Evolutionary conservation across 2,329 filamentous ascomycete genomes (phyloP).

Genomic region (Clonostachys solani): DNA sequence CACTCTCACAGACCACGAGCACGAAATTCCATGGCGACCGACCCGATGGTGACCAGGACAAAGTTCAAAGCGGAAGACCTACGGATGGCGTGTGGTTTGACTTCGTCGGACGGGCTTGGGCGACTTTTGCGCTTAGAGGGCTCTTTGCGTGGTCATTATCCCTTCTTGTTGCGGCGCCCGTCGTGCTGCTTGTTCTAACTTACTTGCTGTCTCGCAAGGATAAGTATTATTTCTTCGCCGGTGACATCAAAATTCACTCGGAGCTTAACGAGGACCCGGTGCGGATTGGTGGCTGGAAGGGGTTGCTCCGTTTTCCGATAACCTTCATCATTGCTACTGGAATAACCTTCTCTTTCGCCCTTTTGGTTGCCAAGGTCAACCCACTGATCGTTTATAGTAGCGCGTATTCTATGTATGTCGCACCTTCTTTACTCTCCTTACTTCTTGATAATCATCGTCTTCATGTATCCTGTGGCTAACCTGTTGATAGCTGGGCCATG

Average conservation of each 20-base stretch:
- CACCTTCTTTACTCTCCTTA: too few species aligned
- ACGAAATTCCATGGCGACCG: slow-evolving; percentile 59
- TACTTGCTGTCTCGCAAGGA: slow-evolving; percentile 66
- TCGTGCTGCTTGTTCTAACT: slow-evolving; percentile 66
- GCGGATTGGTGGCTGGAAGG: slow-evolving; percentile 69
- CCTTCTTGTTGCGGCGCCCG: slow-evolving; percentile 73
- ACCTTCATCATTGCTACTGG: slow-evolving; percentile 64
- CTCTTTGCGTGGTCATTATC: slow-evolving; percentile 87
- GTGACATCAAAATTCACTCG: slow-evolving; percentile 46
- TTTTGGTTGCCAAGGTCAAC: slow-evolving; percentile 77
- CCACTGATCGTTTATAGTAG: slow-evolving; percentile 90
- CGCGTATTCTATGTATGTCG: slow-evolving; percentile 65
- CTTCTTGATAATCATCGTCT: neutral
- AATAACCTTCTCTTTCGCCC: slow-evolving; percentile 68
- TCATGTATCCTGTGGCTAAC: neutral
- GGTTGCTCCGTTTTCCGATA: slow-evolving; percentile 80
- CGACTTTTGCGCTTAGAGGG: slow-evolving; percentile 73
- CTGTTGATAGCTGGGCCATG: slow-evolving; percentile 64
- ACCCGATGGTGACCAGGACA: slow-evolving; percentile 49
- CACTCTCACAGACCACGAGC: slow-evolving; percentile 65
- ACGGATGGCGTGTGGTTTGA: slow-evolving; percentile 89
- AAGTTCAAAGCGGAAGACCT: slow-evolving; percentile 62
- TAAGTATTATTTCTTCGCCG: slow-evolving; percentile 85
- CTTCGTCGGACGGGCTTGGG: slow-evolving; percentile 75
- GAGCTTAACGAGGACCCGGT: slow-evolving; percentile 60